Conservation (phyloP, 441 rosid species). For the Omphalea diandra region DNA sequence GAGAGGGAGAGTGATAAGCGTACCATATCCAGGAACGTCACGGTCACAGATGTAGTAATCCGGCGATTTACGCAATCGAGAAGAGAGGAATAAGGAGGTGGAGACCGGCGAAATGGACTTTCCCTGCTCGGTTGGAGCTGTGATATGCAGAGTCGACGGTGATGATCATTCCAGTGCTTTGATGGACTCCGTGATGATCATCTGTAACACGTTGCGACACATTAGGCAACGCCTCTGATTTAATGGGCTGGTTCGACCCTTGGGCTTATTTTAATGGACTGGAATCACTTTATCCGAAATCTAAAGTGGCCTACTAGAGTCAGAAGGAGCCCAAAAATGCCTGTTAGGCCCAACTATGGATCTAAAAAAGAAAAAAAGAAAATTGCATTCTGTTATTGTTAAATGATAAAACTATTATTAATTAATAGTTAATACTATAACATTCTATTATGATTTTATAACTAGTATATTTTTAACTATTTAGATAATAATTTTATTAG, state of each 20-base stretch:
- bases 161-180: no score
- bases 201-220: conserved; percentile 10
- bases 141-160: conserved; percentile 14
- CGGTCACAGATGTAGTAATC: background rate
- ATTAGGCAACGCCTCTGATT: no score
- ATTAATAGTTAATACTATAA: no score
- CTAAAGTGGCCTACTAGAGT: background rate
- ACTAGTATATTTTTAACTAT: no score
- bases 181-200: no score
- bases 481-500: no score
- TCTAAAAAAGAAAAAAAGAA: no score
- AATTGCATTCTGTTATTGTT: no score
- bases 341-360: background rate
- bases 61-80: conserved; percentile 4
- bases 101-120: background rate
- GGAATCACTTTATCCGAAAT: background rate
- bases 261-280: background rate
- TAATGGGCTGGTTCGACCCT: no score
- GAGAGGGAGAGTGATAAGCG: background rate
- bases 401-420: no score
- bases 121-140: background rate
- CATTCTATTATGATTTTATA: no score
- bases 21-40: conserved; percentile 17
- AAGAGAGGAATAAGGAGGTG: background rate
- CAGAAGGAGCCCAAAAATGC: background rate